phyloP scores from a whole-genome alignment of 108 stramenopile species.

The Nitzschia sp. region DNA sequence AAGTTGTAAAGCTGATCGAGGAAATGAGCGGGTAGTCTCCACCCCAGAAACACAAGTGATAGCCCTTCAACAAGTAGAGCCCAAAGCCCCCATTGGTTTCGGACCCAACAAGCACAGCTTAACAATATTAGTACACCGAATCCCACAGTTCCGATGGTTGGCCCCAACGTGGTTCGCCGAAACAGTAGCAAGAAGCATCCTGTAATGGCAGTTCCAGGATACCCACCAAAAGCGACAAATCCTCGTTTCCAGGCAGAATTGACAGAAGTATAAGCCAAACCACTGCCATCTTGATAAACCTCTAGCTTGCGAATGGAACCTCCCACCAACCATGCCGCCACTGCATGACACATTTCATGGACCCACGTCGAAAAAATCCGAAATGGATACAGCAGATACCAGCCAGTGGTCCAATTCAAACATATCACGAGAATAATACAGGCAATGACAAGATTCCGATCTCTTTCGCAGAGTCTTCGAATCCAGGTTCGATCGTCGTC shows the following conservation, averaged over 20 bases:
- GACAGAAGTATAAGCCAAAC: conserved; percentile 46
- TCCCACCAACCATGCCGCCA: conserved; percentile 47
- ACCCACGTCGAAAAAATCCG: conserved; percentile 64
- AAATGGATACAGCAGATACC: conserved; percentile 60
- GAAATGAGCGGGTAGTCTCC: conserved; percentile 30
- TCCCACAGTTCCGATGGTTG: conserved; percentile 48
- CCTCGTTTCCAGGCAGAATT: conserved; percentile 22
- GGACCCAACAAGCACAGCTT: conserved; percentile 42
- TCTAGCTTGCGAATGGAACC: conserved; percentile 39
- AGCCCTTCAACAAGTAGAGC: conserved; percentile 40
- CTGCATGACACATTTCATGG: conserved; percentile 63
- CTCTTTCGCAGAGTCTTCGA: conserved; percentile 23
- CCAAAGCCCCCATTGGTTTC: conserved; percentile 52
- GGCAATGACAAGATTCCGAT: conserved; percentile 46
- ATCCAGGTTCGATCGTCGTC: background rate
- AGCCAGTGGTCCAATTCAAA: conserved; percentile 41
- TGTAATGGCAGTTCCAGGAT: conserved; percentile 53
- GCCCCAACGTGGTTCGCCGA: conserved; percentile 49
- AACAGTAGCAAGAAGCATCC: conserved; percentile 58
- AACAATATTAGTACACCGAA: conserved; percentile 52
- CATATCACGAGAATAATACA: conserved; percentile 42
- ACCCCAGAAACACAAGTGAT: conserved; percentile 8
- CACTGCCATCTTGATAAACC: conserved; percentile 57
- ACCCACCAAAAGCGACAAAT: conserved; percentile 57
- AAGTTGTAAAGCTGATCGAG: conserved; percentile 38